Conservation (phyloP, 805 yeast genomes). For the Hanseniaspora hatyaiensis region DNA sequence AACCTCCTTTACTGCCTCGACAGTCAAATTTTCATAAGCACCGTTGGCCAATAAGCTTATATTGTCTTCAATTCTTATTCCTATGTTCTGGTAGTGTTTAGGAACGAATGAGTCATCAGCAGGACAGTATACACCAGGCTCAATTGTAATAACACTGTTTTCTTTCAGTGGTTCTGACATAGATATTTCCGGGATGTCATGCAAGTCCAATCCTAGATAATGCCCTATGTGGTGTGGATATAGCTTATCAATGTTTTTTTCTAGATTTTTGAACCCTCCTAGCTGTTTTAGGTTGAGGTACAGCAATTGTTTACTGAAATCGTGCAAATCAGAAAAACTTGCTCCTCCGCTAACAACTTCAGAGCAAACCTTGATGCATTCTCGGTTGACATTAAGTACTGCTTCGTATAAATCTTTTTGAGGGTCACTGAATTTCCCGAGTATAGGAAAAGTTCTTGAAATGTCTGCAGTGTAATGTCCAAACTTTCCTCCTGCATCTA, state of each 20-base stretch:
- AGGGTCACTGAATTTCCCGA: slow-evolving; percentile 58
- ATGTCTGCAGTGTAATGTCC: slow-evolving; percentile 96
- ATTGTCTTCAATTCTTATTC: slow-evolving; percentile 91
- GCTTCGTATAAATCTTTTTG: slow-evolving; percentile 84
- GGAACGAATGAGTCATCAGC: slow-evolving; percentile 55
- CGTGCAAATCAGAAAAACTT: slow-evolving; percentile 70
- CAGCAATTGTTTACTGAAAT: slow-evolving; percentile 48
- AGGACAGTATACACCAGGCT: slow-evolving; percentile 92
- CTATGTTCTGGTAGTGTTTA: slow-evolving; percentile 69
- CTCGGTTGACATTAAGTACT: slow-evolving; percentile 69
- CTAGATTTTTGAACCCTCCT: slow-evolving; percentile 46
- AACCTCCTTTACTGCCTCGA: slow-evolving; percentile 77
- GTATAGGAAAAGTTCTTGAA: slow-evolving; percentile 91
- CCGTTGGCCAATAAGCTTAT: slow-evolving; percentile 60
- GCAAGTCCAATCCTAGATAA: slow-evolving; percentile 84
- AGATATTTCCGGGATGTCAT: slow-evolving; percentile 60
- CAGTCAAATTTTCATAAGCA: slow-evolving; percentile 49
- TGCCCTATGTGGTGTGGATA: slow-evolving; percentile 97
- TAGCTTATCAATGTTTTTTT: slow-evolving; percentile 39
- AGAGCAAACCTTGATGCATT: slow-evolving; percentile 57
- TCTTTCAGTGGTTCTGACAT: slow-evolving; percentile 41
- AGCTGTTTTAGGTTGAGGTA: slow-evolving; percentile 55
- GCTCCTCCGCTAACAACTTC: slow-evolving; percentile 8
- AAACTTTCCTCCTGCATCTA: slow-evolving; percentile 86
- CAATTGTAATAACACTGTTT: slow-evolving; percentile 85